Base-by-base conservation (phyloP, 2,329 filamentous ascomycete genomes). In the Fusarium multiceps region DNA sequence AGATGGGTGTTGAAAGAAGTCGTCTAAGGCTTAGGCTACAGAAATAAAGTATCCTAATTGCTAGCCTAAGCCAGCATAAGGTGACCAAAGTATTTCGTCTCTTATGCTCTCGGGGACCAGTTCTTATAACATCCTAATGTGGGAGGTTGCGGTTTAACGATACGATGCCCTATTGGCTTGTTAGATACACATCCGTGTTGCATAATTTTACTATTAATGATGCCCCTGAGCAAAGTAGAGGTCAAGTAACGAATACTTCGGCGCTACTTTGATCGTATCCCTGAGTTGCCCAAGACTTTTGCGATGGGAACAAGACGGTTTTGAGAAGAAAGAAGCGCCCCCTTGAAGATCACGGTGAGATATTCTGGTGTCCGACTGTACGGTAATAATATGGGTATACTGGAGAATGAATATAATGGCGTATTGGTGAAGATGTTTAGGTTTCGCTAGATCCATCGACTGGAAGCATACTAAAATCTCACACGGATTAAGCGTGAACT, bases 141-240 rank as follows among this genome's bases (percentile, higher is more conserved):
- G 34, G 14, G 34, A 37, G 32, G 47, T 27, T 55, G n/a, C 28
- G 41, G 53, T 54, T 68, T 65, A n/a, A 49, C 47, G 47, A 50
- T 28, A 55, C 20, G 41, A 66, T 61, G 55, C 50, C 40, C 23
- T 42, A 13, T 43, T 57, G 57, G 63, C 57, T 37, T 61, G 61
- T 34, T 55, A 55, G 55, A 55, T 61, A 66, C 63, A 66, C 63
- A 66, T 60, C 54, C 48, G 63, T 45, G 47, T 48, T 65, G 27
- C 49, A 60, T 59, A 40, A 43, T 48, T 48, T 60, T n/a, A 32
- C 30, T 43, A 20, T 40, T 37, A 61, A 66, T 50, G 55, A 61
- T 41, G 54, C 55, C 55, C 47, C 30, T 66, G 61, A 13, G 53
- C 32, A 27, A 27, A 23, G 61, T 23, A n/a, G 27, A 61, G 62